These are phyloP conservation scores for Phaffomyces thermotolerans DNA, from an alignment of 805 yeast species.

Conservation along the genomic window DNA sequence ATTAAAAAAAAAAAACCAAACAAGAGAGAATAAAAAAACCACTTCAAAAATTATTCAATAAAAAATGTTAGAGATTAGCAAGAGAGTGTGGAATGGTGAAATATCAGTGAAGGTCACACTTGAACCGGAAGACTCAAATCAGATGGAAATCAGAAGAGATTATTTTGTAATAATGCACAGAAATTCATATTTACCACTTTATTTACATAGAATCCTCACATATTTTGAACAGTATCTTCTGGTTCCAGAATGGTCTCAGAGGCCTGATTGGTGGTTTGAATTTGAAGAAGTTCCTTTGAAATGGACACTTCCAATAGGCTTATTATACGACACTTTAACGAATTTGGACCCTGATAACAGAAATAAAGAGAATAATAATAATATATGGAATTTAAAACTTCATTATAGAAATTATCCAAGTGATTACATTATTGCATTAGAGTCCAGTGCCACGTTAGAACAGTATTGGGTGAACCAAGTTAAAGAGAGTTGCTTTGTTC, in stretches of 20 bases:
- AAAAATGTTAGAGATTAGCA: slow-evolving; percentile 27
- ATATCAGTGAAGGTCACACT: slow-evolving; percentile 37
- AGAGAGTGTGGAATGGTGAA: slow-evolving; percentile 47
- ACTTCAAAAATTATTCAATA: not conserved
- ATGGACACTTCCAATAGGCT: slow-evolving; percentile 72
- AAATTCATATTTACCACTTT: slow-evolving; percentile 45
- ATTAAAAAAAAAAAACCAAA: not conserved
- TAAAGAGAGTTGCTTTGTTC: slow-evolving; percentile 73
- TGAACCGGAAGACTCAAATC: slow-evolving; percentile 18
- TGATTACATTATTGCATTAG: slow-evolving; percentile 35
- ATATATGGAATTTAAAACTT: slow-evolving; percentile 43
- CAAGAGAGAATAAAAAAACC: no score
- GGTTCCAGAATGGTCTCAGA: slow-evolving; percentile 20
- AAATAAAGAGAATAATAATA: slow-evolving; percentile 9
- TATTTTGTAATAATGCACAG: slow-evolving; percentile 27
- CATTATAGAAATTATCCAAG: slow-evolving; percentile 37
- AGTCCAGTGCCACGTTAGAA: slow-evolving; percentile 28
- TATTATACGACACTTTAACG: slow-evolving; percentile 50
- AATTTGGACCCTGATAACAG: slow-evolving; percentile 28
- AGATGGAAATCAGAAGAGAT: slow-evolving; percentile 10
- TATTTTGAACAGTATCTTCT: slow-evolving; percentile 32
- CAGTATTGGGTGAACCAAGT: slow-evolving; percentile 68
- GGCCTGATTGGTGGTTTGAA: slow-evolving; percentile 55
- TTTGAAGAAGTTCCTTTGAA: slow-evolving; percentile 54
- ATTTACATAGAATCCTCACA: slow-evolving; percentile 29